Evolutionary conservation across 352 stramenopile species (phyloP).

Genomic region (Globisporangium emineosum): DNA sequence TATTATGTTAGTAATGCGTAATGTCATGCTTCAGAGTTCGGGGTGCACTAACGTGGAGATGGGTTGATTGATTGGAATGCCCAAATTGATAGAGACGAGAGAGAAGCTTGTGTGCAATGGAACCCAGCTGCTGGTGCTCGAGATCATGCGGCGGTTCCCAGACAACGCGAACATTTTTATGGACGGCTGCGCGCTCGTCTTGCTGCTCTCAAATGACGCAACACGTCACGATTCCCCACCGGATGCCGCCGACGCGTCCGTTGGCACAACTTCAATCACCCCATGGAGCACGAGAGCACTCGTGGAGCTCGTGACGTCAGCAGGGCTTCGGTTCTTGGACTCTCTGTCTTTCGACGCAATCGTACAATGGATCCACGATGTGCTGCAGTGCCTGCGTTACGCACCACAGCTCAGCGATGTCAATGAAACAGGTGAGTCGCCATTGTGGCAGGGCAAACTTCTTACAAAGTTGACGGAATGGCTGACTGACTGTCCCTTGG

Average conservation of each 20-base stretch:
- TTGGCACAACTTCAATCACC: neutral
- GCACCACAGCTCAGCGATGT: conserved; percentile 11
- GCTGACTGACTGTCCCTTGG: neutral
- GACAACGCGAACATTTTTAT: conserved; percentile 18
- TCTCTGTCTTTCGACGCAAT: conserved; percentile 3
- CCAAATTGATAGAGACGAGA: conserved; percentile 2
- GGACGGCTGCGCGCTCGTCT: conserved; percentile 23
- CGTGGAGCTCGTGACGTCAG: conserved; percentile 6
- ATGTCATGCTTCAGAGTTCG: neutral
- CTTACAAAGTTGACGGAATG: no score
- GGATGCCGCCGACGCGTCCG: neutral
- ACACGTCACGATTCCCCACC: neutral
- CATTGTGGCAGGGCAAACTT: no score
- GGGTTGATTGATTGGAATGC: neutral
- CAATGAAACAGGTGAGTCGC: conserved; percentile 3
- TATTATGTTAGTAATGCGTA: neutral
- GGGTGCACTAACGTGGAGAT: neutral
- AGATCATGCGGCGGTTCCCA: conserved; percentile 23
- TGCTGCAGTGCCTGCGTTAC: conserved; percentile 11
- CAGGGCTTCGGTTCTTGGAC: conserved; percentile 1
- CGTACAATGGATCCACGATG: neutral
- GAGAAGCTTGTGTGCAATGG: conserved; percentile 25
- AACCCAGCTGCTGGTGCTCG: conserved; percentile 22
- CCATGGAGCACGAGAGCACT: conserved; percentile 11
- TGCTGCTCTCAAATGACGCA: conserved; percentile 10